Evolutionary conservation across 2,329 filamentous ascomycete species (phyloP), one percentile per base, ranked within the genome.

Genomic region (Diplodia intermedia): DNA sequence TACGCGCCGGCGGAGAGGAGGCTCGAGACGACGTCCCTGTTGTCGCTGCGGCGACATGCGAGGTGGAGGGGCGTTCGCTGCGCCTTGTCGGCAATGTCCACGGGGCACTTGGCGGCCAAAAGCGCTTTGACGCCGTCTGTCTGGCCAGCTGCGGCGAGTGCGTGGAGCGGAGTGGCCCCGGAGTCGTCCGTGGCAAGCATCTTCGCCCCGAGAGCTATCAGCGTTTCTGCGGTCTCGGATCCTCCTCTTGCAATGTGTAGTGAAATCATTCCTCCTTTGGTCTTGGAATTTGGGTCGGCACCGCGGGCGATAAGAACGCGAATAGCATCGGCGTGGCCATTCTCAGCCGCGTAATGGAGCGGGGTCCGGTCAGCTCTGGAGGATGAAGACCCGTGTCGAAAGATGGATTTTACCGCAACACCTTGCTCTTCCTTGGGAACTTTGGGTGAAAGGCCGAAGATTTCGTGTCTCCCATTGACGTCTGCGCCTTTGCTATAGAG

Each of bases 391-490:
- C n/a, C 29, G 9, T 36, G 33, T 36, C 33, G 33, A 9, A 36
- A 36, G 33, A 36, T 36, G 33, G 33, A 36, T 36, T 36, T 36
- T 12, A 36, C 33, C 3, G 11, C 33, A 36, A 14, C 11, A 11
- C 43, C n/a, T 20, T 47, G 43, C 8, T 47, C 43, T 20, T 47
- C 33, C 33, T 36, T 36, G 9, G 3, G 12, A 2, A 9, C 3
- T 9, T 3, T 36, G 3, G 33, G 33, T 9, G 33, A 36, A 9
- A 36, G 11, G 9, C 6, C 12, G 33, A 36, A 12, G 15, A 56
- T 5, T n/a, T 23, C 55, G 38, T 57, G 14, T 23, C 55, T 57
- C 15, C 31, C 11, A n/a, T 57, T 57, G 14, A 57, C 55, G 33
- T 57, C 33, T 5, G n/a, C 31, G 2, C 55, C 55, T 40, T 57